Conservation (phyloP, 176 grass and related monocot genomes). For the Eremochloa ophiuroides region DNA sequence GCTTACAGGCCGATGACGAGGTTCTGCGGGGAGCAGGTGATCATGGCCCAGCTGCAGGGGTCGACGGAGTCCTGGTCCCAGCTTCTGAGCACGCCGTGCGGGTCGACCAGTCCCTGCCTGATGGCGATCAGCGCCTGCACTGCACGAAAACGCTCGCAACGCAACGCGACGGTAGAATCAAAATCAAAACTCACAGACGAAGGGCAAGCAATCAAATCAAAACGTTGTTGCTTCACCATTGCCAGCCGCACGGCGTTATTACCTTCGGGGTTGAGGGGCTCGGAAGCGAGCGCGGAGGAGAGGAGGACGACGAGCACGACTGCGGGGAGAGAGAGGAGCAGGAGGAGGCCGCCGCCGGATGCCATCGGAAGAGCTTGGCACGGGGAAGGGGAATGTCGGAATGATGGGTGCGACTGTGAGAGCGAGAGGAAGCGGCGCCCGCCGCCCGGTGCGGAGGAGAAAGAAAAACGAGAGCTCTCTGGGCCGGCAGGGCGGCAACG, state of each 20-base stretch:
- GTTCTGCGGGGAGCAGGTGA: conserved; percentile 90
- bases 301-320: conserved; percentile 18
- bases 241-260: background rate
- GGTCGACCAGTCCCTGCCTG: conserved; percentile 59
- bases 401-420: conserved; percentile 26
- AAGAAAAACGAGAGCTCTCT: conserved; percentile 9
- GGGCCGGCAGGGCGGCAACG: conserved; percentile 11
- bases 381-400: background rate
- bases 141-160: conserved; percentile 12
- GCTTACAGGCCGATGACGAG: conserved; percentile 92
- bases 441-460: background rate
- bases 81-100: conserved; percentile 80
- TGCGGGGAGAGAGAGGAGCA: background rate
- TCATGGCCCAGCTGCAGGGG: conserved; percentile 99
- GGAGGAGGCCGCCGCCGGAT: background rate
- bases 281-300: conserved; percentile 37
- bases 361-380: background rate
- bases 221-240: background rate
- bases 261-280: conserved; percentile 81
- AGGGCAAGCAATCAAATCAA: background rate
- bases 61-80: conserved; percentile 97
- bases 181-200: too few relatives aligned
- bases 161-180: background rate
- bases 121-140: conserved; percentile 93
- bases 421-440: conserved; percentile 20